Base-by-base conservation (phyloP, 2,329 filamentous ascomycete genomes). In the Paraphoma sp. region DNA sequence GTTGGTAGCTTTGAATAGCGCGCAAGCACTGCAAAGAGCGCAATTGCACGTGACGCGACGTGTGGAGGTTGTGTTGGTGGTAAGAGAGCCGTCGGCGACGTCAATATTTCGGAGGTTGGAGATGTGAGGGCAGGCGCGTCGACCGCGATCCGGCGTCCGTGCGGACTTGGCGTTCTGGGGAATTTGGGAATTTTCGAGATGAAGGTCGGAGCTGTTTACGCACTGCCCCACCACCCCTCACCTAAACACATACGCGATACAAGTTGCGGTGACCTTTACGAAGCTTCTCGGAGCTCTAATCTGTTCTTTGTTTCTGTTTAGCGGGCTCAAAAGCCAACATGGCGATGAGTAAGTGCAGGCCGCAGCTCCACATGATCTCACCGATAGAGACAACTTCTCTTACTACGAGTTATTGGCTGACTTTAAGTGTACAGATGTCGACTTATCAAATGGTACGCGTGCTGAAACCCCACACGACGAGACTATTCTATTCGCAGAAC, bases 401-500 rank as follows among this genome's bases (percentile, higher is more conserved):
- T 16, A n/a, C 30, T 18, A 1, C 33, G 40, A n/a, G 18, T 8
- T 12, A 6, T 29, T 16, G 51, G 63, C 68, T 76, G 45, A 71
- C 59, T 49, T 40, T 69, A 67, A 59, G 43, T 43, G 33, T 64
- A 43, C 73, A 93, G 91, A 94, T 82, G 83, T 94, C 76, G 91
- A 94, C 82, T 82, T 93, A 81, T 89, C 89, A 62, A 92, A 93
- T 78, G 91, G 91, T 94, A 90, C 72, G 67, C 63, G 18, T 52
- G 48, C 42, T 46, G 45, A 45, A 5, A 23, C 47, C 8, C 42
- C 12, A 30, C 53, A 48, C 48, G 42, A 45, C 43, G 44, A 60
- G 51, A 40, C 54, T 50, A 30, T 47, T 17, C 43, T 54, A 30
- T 55, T 42, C 12, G 51, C 31, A 31, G 17, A 4, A 33, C 4